phyloP scores from a whole-genome alignment of 768 basidiomycete genomes.

The Macrocybe gigantea region DNA sequence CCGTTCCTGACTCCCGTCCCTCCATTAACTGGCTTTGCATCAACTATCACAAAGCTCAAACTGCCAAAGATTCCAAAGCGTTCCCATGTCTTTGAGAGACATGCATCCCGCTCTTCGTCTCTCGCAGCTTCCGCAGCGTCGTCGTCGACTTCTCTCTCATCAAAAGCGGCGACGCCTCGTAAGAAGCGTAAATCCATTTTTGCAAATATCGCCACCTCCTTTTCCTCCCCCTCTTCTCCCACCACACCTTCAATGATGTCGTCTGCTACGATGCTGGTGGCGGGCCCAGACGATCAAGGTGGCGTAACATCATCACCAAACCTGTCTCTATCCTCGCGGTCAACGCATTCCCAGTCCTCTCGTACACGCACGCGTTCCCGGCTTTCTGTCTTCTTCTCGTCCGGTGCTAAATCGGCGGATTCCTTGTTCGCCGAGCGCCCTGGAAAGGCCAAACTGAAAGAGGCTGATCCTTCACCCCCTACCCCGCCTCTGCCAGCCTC shows the following conservation, averaged over 20 bases:
- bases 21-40: conserved; percentile 2
- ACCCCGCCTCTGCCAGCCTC: conserved; percentile 4
- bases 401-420: neutral
- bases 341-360: conserved; percentile 1
- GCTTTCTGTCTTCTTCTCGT: conserved; percentile 8
- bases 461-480: neutral
- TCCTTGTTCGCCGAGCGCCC: neutral
- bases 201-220: neutral
- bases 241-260: neutral
- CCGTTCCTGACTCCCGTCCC: conserved; percentile 24
- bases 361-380: conserved; percentile 3
- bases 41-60: neutral
- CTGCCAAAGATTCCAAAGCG: too few species aligned
- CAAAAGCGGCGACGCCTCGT: too few species aligned
- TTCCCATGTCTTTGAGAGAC: neutral
- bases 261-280: too few species aligned
- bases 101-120: neutral
- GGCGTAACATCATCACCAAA: neutral
- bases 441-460: neutral
- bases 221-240: conserved; percentile 1
- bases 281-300: neutral
- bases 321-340: neutral
- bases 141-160: neutral
- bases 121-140: neutral
- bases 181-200: too few species aligned